These are phyloP conservation scores for Halophytophthora batemanensis DNA, from an alignment of 352 stramenopile genomes.

Conservation along the genomic window DNA sequence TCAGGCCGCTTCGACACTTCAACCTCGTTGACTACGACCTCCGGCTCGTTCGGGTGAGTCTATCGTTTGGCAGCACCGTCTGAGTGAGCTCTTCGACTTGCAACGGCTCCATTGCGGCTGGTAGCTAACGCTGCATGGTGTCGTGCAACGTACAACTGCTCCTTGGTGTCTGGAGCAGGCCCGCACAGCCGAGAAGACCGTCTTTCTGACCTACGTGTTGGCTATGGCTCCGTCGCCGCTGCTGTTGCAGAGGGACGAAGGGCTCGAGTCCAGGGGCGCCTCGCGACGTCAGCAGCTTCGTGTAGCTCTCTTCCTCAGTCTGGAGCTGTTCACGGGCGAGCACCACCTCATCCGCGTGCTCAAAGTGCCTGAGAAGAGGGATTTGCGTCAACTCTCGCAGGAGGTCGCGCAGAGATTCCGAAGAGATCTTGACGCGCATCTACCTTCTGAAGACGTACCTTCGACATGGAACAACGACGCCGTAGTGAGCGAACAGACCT, in stretches of 20 bases:
- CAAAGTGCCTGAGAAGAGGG: conserved; percentile 26
- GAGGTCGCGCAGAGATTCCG: conserved; percentile 29
- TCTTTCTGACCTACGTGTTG: conserved; percentile 52
- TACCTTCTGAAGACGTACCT: conserved; percentile 10
- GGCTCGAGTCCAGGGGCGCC: not conserved
- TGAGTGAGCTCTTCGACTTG: not conserved
- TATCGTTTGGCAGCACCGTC: not conserved
- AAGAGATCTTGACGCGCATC: conserved; percentile 22
- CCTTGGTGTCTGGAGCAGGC: conserved; percentile 15
- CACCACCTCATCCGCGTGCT: conserved; percentile 46
- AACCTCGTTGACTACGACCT: conserved; percentile 68
- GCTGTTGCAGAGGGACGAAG: not conserved
- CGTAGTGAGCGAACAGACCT: conserved; percentile 34
- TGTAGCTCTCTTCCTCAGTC: conserved; percentile 43
- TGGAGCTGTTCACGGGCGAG: conserved; percentile 41
- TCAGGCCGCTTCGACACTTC: conserved; percentile 31
- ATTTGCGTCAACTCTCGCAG: conserved; percentile 30
- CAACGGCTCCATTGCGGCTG: not conserved
- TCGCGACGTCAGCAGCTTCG: conserved; percentile 6
- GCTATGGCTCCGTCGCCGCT: conserved; percentile 24
- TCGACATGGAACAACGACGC: conserved; percentile 37
- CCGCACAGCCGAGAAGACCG: conserved; percentile 18
- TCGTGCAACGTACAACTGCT: not conserved
- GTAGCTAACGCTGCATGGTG: not conserved
- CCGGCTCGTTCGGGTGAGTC: conserved; percentile 40